Percentiles rank a stretch among this genome's conserved stretches.
phyloP scores from a whole-genome alignment of 1,139 yeast genomes.

The Wickerhamomyces sp. region DNA sequence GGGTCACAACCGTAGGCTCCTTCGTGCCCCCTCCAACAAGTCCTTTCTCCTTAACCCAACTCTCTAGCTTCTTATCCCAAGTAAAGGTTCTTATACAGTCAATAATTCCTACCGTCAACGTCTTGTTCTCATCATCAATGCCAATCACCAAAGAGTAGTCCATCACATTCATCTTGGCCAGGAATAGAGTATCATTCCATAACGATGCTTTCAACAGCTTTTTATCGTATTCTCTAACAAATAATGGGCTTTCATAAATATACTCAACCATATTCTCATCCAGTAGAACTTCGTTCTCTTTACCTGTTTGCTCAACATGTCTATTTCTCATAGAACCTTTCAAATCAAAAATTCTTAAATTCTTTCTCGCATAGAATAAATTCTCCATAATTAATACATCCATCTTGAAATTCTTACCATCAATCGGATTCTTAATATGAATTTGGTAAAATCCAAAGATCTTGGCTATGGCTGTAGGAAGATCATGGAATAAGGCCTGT shows the following conservation, averaged over 20 bases:
- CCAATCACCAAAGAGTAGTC: slow-evolving; percentile 96
- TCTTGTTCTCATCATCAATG: slow-evolving; percentile 62
- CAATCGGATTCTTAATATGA: slow-evolving; percentile 72
- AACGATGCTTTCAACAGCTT: slow-evolving; percentile 78
- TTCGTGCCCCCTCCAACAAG: slow-evolving; percentile 84
- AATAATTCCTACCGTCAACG: slow-evolving; percentile 87
- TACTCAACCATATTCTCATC: slow-evolving; percentile 99
- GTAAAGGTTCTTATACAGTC: slow-evolving; percentile 95
- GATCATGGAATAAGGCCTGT: slow-evolving; percentile 89
- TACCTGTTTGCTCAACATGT: slow-evolving; percentile 94
- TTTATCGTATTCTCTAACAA: slow-evolving; percentile 90
- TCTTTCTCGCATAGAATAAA: slow-evolving; percentile 77
- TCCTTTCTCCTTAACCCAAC: slow-evolving; percentile 97
- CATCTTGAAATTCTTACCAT: slow-evolving; percentile 77
- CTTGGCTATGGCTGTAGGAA: slow-evolving; percentile 92
- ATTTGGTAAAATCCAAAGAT: slow-evolving; percentile 95
- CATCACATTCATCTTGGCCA: slow-evolving; percentile 98
- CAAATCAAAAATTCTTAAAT: slow-evolving; percentile 86
- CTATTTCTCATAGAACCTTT: slow-evolving; percentile 98
- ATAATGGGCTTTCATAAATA: slow-evolving; percentile 92
- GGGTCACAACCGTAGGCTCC: slow-evolving; percentile 96
- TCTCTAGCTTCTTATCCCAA: slow-evolving; percentile 97
- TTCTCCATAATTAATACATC: slow-evolving; percentile 96
- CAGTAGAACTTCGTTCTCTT: slow-evolving; percentile 86
- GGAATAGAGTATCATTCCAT: slow-evolving; percentile 90